Evolutionary conservation across 805 yeast genomes (phyloP), one percentile per base, ranked within the genome.

Genomic region (Zygosaccharomyces rouxii): DNA sequence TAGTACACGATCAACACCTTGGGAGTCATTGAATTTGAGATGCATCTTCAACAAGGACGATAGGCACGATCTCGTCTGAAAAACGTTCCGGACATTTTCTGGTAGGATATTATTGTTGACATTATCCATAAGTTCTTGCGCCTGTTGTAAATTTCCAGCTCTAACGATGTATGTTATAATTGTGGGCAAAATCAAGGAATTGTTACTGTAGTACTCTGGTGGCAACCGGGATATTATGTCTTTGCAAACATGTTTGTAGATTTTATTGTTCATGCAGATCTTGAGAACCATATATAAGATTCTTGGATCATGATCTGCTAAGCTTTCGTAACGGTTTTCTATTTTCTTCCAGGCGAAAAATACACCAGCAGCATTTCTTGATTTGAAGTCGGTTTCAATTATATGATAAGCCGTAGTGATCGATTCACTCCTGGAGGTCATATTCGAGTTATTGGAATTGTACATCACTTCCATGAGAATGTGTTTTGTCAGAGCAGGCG

Each of bases 31-130:
- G 37, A 63, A 64, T 5, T 44, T 43, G 18, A 64, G 37, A 33
- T 63, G 67, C 61, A 62, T 55, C 16, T 53, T 48, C 16, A 64
- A 46, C 13, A 64, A 30, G 2, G 62, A 46, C 0, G 65, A 56
- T 3, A 63, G 43, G 42, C 56, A 55, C 21, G 56, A 51, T 46
- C 51, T 56, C 22, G 63, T 58, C 33, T 48, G 47, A 42, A 55
- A 48, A 6, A 60, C 52, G 13, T 51, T 38, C 38, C 53, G 49
- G 13, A 60, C 56, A 30, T 55, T 56, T 25, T 51, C 51, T 0
- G 52, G 48, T 22, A 45, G 35, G 4, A 60, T 49, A 37, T 47
- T 43, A n/a, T 21, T 35, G 42, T 60, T 55, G 19, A 63, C 57
- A 38, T 57, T 49, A 5, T 49, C 35, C 56, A 64, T 59, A 2